Evolutionary conservation across 148 eudicot genomes (phyloP).

Genomic region (Cornus kousa): DNA sequence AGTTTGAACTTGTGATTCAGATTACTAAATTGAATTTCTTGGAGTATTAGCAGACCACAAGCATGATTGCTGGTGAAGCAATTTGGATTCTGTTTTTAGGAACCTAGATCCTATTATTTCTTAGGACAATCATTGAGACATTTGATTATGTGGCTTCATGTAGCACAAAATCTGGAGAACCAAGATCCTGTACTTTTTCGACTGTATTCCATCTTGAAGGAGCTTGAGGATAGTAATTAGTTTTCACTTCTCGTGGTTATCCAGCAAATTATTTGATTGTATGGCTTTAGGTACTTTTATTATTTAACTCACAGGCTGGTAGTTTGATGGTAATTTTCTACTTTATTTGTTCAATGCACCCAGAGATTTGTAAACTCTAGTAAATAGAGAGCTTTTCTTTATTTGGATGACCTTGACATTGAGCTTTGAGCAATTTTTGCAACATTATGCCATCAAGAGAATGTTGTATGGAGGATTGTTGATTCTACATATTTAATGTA

Average conservation of each 20-base stretch:
- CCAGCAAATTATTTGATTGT: background rate
- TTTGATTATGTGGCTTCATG: background rate
- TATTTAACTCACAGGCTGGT: background rate
- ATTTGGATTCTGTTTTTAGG: background rate
- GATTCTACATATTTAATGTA: background rate
- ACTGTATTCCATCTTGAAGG: background rate
- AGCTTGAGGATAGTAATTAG: background rate
- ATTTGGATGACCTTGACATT: too few relatives aligned
- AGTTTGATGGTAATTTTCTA: background rate
- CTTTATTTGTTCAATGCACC: background rate
- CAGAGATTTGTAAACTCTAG: background rate
- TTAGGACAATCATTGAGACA: background rate
- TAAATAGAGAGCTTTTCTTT: background rate
- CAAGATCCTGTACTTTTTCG: background rate
- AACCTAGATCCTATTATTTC: background rate
- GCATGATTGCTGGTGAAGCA: background rate
- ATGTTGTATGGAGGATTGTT: background rate
- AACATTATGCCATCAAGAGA: background rate
- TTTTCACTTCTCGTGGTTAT: background rate
- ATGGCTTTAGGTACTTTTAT: background rate
- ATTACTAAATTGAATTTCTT: too few relatives aligned
- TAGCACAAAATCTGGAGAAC: background rate
- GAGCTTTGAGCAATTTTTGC: background rate
- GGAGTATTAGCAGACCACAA: background rate
- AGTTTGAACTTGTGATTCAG: too few relatives aligned